phyloP scores from a whole-genome alignment of 2,329 filamentous ascomycete genomes.

The Thielaviopsis cerberus region DNA sequence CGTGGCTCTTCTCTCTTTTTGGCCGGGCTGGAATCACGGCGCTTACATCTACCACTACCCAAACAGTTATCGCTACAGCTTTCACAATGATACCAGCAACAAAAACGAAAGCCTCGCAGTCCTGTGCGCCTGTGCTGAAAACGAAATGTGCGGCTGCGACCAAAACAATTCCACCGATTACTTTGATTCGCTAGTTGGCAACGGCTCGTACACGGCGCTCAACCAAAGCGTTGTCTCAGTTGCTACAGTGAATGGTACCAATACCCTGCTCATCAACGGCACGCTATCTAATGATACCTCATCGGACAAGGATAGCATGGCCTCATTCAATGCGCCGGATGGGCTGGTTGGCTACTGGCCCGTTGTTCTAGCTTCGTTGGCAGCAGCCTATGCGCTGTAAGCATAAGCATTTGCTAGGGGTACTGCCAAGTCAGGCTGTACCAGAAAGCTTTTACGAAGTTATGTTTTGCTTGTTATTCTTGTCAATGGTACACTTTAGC shows the following conservation, averaged over 20 bases:
- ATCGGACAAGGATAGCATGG: slow-evolving; percentile 25
- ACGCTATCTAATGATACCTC: slow-evolving; percentile 52
- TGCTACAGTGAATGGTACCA: slow-evolving; percentile 36
- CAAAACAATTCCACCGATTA: slow-evolving; percentile 43
- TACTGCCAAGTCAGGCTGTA: too few relatives aligned
- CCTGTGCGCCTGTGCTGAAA: slow-evolving; percentile 33
- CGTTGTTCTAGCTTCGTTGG: slow-evolving; percentile 24
- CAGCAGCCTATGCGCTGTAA: slow-evolving; percentile 21
- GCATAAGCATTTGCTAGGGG: neutral
- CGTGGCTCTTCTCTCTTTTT: slow-evolving; percentile 32
- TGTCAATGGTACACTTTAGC: too few relatives aligned
- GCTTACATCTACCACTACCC: slow-evolving; percentile 44
- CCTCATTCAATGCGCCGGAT: slow-evolving; percentile 15
- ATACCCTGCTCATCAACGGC: slow-evolving; percentile 55
- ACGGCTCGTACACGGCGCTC: slow-evolving; percentile 39
- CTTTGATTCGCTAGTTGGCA: slow-evolving; percentile 43
- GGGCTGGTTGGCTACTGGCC: slow-evolving; percentile 32
- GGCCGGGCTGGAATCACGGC: slow-evolving; percentile 48
- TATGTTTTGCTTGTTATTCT: neutral
- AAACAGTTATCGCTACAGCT: slow-evolving; percentile 24
- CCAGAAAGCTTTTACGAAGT: neutral
- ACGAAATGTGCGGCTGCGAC: slow-evolving; percentile 44
- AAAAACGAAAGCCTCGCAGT: slow-evolving; percentile 20
- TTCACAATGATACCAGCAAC: slow-evolving; percentile 31
- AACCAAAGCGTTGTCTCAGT: slow-evolving; percentile 46